Evolutionary conservation across 768 basidiomycete genomes (phyloP), one percentile per base, ranked within the genome.

Genomic region (Phlebiopsis flavidoalba): DNA sequence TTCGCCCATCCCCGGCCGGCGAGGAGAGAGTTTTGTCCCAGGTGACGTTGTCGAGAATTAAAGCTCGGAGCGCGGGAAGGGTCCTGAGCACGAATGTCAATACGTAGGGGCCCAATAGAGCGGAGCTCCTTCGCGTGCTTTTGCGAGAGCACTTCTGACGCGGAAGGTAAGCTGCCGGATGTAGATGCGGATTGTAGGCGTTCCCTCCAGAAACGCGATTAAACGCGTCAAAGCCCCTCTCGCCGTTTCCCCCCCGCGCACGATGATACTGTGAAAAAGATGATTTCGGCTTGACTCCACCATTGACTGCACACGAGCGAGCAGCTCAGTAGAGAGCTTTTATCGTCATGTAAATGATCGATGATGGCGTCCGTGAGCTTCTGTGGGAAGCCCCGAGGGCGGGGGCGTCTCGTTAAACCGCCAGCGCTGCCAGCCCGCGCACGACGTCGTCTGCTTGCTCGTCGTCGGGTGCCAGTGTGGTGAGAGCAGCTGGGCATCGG

Each of bases 321-420:
- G 60, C 60, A 57, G 40, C 37, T 36, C 31, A 48, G 36, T 35
- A 66, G 59, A 5, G 65, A 19, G 6, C 19, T 35, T 19, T 48
- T 46, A 50, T 66, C 63, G 53, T 66, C 56, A 63, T 64, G 61
- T 21, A 66, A 58, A 43, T 54, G 61, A 52, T 64, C 65, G 54
- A 66, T 52, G 58, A 64, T 64, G 55, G 33, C 35, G 52, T 66
- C 65, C 17, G 58, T 60, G 58, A 66, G 60, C 56, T 66, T n/a
- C 65, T 3, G 58, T 35, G 22, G 64, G 60, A 8, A 62, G 40
- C 45, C 43, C 37, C n/a, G 15, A 37, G 31, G 24, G 52, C n/a
- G 52, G 6, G 26, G 26, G 26, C 26, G 15, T 21, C 24, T 21
- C 7, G 10, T 22, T 12, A 14, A 2, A 53, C 15, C 2, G 52